phyloP scores from a whole-genome alignment of 1,284 basidiomycete species.

The Austropuccinia psidii region DNA sequence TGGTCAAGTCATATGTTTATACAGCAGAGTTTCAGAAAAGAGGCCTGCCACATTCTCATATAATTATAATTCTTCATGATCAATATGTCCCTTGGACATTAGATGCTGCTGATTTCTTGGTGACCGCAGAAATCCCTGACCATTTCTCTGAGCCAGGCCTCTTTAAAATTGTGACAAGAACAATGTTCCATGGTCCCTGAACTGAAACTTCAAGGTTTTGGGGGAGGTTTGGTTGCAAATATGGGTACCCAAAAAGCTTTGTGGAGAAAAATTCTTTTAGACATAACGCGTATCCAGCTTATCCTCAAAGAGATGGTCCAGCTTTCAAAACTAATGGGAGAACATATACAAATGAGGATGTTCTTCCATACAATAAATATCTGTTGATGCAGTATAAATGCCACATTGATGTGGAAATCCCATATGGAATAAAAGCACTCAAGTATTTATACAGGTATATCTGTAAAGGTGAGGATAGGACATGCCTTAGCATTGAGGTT shows the following conservation, averaged over 20 bases:
- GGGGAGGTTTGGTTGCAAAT: slow-evolving; percentile 50
- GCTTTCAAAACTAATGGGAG: too few species aligned
- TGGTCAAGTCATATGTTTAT: slow-evolving; percentile 48
- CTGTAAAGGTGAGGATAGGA: neutral
- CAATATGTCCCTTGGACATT: slow-evolving; percentile 46
- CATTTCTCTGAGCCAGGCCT: slow-evolving; percentile 48
- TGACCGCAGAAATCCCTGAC: slow-evolving; percentile 52
- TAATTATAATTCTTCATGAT: slow-evolving; percentile 50
- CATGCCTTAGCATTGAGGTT: neutral
- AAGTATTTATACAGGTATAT: slow-evolving; percentile 28
- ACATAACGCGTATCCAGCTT: slow-evolving; percentile 50
- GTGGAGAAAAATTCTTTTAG: slow-evolving; percentile 47
- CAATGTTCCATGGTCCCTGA: slow-evolving; percentile 54
- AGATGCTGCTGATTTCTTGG: slow-evolving; percentile 49
- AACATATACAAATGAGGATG: neutral
- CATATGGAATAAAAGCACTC: neutral
- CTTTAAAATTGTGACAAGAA: slow-evolving; percentile 46
- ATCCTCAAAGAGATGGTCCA: too few species aligned
- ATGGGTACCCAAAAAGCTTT: slow-evolving; percentile 51
- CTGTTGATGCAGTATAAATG: neutral
- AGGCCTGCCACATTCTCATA: slow-evolving; percentile 53
- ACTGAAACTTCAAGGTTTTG: slow-evolving; percentile 48
- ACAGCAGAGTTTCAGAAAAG: slow-evolving; percentile 55
- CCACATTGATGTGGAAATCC: slow-evolving; percentile 22
- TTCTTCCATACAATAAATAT: neutral